Evolutionary conservation across 2,329 filamentous ascomycete species (phyloP), one percentile per base, ranked within the genome.

Genomic region (Emericellopsis cladophorae): DNA sequence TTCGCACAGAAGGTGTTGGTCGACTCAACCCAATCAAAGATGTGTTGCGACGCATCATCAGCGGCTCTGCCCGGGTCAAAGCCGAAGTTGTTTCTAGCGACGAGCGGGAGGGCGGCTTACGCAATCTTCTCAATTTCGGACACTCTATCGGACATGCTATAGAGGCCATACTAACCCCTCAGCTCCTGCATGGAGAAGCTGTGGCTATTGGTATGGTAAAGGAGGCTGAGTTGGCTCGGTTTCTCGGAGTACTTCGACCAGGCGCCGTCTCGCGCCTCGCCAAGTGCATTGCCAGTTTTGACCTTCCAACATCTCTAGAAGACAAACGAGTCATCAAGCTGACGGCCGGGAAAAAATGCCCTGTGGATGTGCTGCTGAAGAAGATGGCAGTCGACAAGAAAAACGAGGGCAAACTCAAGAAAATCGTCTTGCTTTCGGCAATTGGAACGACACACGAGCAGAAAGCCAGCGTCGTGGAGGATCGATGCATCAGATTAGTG

Each of bases 361-460:
- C 84, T 0, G 85, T 95, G 3, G 85, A 95, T 50, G 74, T 84
- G 31, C 64, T 98, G 40, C 72, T 98, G 42, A 74, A 82, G 49
- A 94, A 94, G 58, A 98, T 98, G 92, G 88, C 84, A 1, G 83
- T 98, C 8, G 92, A 98, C 64, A 98, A 98, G 74, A 98, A 98
- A 70, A 98, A 98, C 49, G 84, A 94, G 36, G 92, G 92, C 2
- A 76, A 76, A 44, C 88, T 90, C 61, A 98, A 98, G 71, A 96
- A 95, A 64, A 84, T 98, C 47, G 90, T 95, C 7, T 74, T 98
- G 7, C 70, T 98, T 10, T 89, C 88, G 1, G 84, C 84, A 11
- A 94, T 98, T 55, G 92, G 92, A 43, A 78, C 81, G 53, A 93
- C 88, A 1, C 65, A 90, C 54, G 92, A 98, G 64, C 82, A 79